A percentile compares a stretch with the other conserved stretches of the same genome.
These are phyloP conservation scores for Stephanocyclus meneghinianus DNA, from an alignment of 352 stramenopile species.

Conservation along the genomic window DNA sequence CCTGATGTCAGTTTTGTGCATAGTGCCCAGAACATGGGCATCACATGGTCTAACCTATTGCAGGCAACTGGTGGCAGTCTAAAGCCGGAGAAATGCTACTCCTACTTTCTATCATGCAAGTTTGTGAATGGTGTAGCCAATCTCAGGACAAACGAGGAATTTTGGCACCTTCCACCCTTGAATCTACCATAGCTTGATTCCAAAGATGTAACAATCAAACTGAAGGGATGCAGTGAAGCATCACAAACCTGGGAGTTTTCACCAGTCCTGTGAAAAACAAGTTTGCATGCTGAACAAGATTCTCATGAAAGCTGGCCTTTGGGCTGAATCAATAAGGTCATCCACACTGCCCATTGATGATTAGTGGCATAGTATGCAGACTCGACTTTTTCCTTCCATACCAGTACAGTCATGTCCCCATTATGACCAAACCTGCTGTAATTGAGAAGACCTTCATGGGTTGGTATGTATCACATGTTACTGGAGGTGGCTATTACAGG, in stretches of 20 bases:
- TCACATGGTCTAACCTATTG: not conserved
- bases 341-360: too few relatives aligned
- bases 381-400: too few relatives aligned
- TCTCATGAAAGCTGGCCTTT: not conserved
- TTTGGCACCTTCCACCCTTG: not conserved
- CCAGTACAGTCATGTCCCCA: not conserved
- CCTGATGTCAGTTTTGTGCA: too few relatives aligned
- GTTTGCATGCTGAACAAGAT: too few relatives aligned
- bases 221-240: too few relatives aligned
- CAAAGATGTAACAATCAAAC: too few relatives aligned
- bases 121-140: not conserved
- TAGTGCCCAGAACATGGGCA: not conserved
- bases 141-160: not conserved
- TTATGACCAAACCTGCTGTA: not conserved
- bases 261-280: too few relatives aligned
- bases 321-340: too few relatives aligned
- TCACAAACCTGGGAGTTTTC: too few relatives aligned
- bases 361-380: too few relatives aligned
- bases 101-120: conserved; percentile 2
- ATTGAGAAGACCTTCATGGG: too few relatives aligned
- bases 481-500: not conserved
- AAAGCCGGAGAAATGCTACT: conserved; percentile 23
- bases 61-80: conserved; percentile 15
- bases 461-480: conserved; percentile 1
- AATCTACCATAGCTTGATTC: too few relatives aligned